Base-by-base conservation (phyloP, 768 basidiomycete species). In the Hirschioporus abietinus region DNA sequence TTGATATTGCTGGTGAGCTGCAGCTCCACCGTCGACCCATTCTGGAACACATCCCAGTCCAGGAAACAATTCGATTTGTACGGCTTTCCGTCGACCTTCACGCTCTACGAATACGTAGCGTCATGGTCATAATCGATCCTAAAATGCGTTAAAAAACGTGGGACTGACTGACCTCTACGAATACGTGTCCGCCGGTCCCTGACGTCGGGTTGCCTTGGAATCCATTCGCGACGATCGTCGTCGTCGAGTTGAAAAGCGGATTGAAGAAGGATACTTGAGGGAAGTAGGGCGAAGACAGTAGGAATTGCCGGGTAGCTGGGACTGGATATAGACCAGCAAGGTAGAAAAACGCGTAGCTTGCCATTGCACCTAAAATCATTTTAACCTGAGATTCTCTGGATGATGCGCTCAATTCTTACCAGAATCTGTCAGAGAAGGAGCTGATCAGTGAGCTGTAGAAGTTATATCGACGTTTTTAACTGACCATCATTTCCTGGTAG, bases 401-500 rank as follows among this genome's bases (percentile, higher is more conserved):
- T 59, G 24, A 24, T 4, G 6, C 5, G 12, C 20, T 23, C 18
- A 20, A 12, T 61, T 34, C n/a, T 12, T 34, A 72, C 68, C 73
- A 52, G 71, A 72, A 63, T 73, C 69, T 70, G 12, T 3, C 65
- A 8, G 25, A 60, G 0, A 25, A 60, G 9, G 34, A 17, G 30
- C 25, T 24, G 25, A 24, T 42, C 17, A 60, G 60, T 61, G 66
- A 64, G 52, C 57, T 9, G 58, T 23, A 20, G 42, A 23, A 15
- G 52, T 52, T 58, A 9, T 23, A 63, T 25, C 23, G 64, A 35
- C 7, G 34, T 6, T 23, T 6, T 23, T 8, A 12, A n/a, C 8
- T 18, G 71, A 86, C 86, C 88, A 69, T 89, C 88, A 69, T 89
- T 89, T 24, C 88, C 87, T 12, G 88, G 88, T 1, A 89, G 75